Evolutionary conservation across 345 rosid genomes (phyloP), one percentile per base, ranked within the genome.

Genomic region (Pistacia integerrima): DNA sequence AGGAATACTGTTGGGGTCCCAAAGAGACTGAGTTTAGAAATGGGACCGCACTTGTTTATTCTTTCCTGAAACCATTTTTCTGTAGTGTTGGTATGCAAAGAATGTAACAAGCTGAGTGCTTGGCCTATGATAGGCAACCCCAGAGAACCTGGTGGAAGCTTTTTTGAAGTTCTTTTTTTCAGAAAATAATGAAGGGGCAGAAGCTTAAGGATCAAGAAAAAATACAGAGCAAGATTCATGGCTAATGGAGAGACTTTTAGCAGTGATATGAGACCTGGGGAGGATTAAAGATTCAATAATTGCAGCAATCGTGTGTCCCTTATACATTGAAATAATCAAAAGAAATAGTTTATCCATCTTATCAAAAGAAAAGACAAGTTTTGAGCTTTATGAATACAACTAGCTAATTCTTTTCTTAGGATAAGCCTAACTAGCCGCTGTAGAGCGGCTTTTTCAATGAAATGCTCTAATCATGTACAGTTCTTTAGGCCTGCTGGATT

Each of bases 131-230:
- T 4, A 41, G 85, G 90, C 0, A 87, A 4, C 1, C 88, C 88
- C 38, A 83, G n/a, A 4, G 85, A 81, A 46, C 90, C 88, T 14
- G 87, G 88, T 18, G 88, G 88, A 16, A 85, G 63, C 9, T 33
- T 82, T 65, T 65, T 76, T 20, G 76, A 56, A 2, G 51, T 33
- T 5, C 52, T 52, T 44, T 64, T 76, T 1, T 25, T 70, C 17
- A 73, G 14, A 44, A 80, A 33, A 13, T 82, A 64, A 72, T 64
- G 67, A 55, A 79, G 58, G 44, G 85, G 80, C 11, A 78, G 52
- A 41, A 83, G 52, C 14, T 75, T 54, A 11, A 81, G 51, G 36
- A 81, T 49, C 4, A 80, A 28, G 22, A 20, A 2, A 30, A 17
- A n/a, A 36, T 11, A 33, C 11, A 20, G 55, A 0, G 14, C 48